Evolutionary conservation across 345 rosid genomes (phyloP), one percentile per base, ranked within the genome.

Genomic region (Eucalyptus pauciflora): DNA sequence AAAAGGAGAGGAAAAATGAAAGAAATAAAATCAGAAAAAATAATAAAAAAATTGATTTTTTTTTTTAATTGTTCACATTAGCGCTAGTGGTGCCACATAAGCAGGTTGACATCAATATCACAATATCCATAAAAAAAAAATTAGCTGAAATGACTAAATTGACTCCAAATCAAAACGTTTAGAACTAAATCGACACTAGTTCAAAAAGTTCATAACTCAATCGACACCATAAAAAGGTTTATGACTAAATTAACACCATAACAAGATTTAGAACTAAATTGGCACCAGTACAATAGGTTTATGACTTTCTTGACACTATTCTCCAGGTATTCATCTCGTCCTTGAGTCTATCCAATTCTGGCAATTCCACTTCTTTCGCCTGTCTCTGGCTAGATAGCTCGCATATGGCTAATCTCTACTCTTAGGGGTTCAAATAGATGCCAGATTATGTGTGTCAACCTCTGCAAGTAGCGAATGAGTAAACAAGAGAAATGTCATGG

Each of bases 161-260:
- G 24, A 52, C 56, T 52, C 1, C 9, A 0, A 52, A 52, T 17
- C 56, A 52, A 18, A 52, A 52, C 0, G 0, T 52, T 0, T 52
- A 17, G 0, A 52, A 52, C 56, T 52, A 52, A 52, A 52, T 52
- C 18, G 24, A 52, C 22, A 52, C 9, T 51, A 48, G 50, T 48
- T 48, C 1, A 48, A 11, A 48, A 48, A 48, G 50, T 48, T 48
- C 50, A 48, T 48, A 48, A 48, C 50, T 48, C 50, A 48, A 48
- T 11, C 6, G 20, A 4, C 20, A 51, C 0, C 54, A 51, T 17
- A 51, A 51, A 51, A 16, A 14, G 0, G 0, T 50, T 50, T 50
- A 14, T 5, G 16, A 50, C 1, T 50, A 0, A 13, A 50, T 13
- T 50, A 0, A 2, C 1, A 50, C 16, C 16, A 50, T 50, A 13